Evolutionary conservation across 2,329 filamentous ascomycete species (phyloP).

Genomic region (Claviceps purpurea): DNA sequence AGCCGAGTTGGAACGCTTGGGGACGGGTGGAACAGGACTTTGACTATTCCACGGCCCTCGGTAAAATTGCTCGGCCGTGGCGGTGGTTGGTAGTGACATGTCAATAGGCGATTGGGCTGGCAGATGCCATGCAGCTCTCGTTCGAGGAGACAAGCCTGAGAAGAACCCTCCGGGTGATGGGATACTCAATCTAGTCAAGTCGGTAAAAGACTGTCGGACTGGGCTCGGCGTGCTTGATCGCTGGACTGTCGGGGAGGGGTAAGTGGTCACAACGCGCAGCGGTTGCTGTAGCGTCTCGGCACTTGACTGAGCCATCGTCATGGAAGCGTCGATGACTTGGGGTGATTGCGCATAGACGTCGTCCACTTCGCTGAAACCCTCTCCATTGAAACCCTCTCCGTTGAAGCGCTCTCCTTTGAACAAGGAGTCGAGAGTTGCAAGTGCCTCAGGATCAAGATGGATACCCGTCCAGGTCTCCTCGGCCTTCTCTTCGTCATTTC

Average conservation of each 20-base stretch:
- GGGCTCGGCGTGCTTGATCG: slow-evolving; percentile 16
- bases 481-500: slow-evolving; percentile 36
- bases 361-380: slow-evolving; percentile 29
- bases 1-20: slow-evolving; percentile 22
- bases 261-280: slow-evolving; percentile 34
- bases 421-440: slow-evolving; percentile 68
- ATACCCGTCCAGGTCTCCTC: slow-evolving; percentile 59
- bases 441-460: slow-evolving; percentile 63
- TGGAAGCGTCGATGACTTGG: slow-evolving; percentile 31
- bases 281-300: slow-evolving; percentile 38
- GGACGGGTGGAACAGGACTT: slow-evolving; percentile 22
- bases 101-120: slow-evolving; percentile 39
- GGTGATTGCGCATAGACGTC: slow-evolving; percentile 42
- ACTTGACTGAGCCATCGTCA: slow-evolving; percentile 10
- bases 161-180: slow-evolving; percentile 91
- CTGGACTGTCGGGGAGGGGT: slow-evolving; percentile 14
- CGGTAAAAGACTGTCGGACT: slow-evolving; percentile 46
- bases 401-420: slow-evolving; percentile 29
- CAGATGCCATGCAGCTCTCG: slow-evolving; percentile 71
- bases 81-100: slow-evolving; percentile 59
- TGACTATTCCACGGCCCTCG: slow-evolving; percentile 59
- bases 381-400: no score
- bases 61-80: slow-evolving; percentile 88
- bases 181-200: slow-evolving; percentile 70
- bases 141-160: slow-evolving; percentile 62